Base-by-base conservation (phyloP, 2,329 filamentous ascomycete species). In the Apiospora marii region DNA sequence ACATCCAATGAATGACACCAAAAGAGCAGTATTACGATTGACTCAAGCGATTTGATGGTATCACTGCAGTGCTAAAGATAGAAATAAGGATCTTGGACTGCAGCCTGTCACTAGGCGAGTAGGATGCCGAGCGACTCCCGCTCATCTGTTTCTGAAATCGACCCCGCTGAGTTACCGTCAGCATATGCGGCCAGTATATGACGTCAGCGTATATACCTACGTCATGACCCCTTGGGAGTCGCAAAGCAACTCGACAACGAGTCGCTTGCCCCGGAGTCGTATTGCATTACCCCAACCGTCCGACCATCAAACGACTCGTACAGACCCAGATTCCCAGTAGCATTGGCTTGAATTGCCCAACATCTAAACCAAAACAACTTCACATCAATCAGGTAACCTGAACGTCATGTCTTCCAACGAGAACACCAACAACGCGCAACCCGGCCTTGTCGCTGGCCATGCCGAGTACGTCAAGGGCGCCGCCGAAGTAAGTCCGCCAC, bases 391-490 rank as follows among this genome's bases (percentile, higher is more conserved):
- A 30, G n/a, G 49, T 37, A 24, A 41, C 37, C 37, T 41, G 10
- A 37, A 72, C 72, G 81, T 46, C 75, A 81, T 80, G 78, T 78
- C 78, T 73, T 79, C 80, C 30, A 77, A 77, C 72, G 81, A 82
- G 73, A 81, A 82, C 74, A 41, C 37, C 37, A 71, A 78, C 67
- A 76, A 80, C 51, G 80, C 85, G 73, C 84, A 89, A 73, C 88
- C 91, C 27, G 87, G 90, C 64, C 90, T 94, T 75, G 78, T 93
- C 61, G 85, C 87, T 73, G 87, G 88, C 58, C 92, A 93, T 79
- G 90, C 86, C 44, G 89, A 93, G 78, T 94, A 92, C 78, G 86
- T 90, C 78, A 93, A 93, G 78, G 92, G 92, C 70, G 89, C 89
- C 8, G 87, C 89, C 71, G 90, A 92, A 83, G 92, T 91, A 81